Evolutionary conservation across 78 protist species (phyloP).

Genomic region (Dictyostelium firmibasis): DNA sequence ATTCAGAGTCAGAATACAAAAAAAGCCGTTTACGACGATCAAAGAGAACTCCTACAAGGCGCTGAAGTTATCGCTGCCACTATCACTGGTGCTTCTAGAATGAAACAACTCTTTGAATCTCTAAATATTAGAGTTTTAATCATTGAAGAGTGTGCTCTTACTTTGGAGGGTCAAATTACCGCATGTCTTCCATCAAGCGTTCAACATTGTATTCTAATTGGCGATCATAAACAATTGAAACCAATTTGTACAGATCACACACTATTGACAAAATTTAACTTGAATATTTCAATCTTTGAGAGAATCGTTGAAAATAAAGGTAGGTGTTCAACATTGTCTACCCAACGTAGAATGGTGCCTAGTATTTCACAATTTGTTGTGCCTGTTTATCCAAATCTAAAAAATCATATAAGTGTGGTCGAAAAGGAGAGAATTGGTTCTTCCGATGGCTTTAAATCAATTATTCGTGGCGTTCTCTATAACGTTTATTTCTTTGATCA

Average conservation of each 20-base stretch:
- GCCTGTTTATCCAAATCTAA: constrained; percentile 56
- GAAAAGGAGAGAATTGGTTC: background rate
- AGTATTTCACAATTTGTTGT: constrained; percentile 73
- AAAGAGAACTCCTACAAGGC: background rate
- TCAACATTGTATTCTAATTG: constrained; percentile 89
- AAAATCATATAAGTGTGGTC: constrained; percentile 18
- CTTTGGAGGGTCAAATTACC: constrained; percentile 88
- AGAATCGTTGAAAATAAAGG: constrained; percentile 71
- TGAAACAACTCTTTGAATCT: constrained; percentile 2
- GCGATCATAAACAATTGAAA: constrained; percentile 94
- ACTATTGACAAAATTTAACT: constrained; percentile 14
- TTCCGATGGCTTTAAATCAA: constrained; percentile 12
- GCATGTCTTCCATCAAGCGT: constrained; percentile 38
- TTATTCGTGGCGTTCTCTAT: constrained; percentile 21
- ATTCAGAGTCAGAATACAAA: constrained; percentile 85
- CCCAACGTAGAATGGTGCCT: constrained; percentile 93
- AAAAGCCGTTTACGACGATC: constrained; percentile 33
- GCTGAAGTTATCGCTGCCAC: constrained; percentile 68
- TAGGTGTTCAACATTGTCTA: constrained; percentile 27
- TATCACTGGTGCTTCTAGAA: constrained; percentile 39
- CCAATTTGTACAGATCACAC: constrained; percentile 74
- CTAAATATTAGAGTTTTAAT: constrained; percentile 31
- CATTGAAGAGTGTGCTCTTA: constrained; percentile 79
- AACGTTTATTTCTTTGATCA: constrained; percentile 79
- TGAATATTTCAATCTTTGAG: constrained; percentile 88